Conservation (phyloP, 139 green algal species). For the Chlamydomonas sphaeroides region DNA sequence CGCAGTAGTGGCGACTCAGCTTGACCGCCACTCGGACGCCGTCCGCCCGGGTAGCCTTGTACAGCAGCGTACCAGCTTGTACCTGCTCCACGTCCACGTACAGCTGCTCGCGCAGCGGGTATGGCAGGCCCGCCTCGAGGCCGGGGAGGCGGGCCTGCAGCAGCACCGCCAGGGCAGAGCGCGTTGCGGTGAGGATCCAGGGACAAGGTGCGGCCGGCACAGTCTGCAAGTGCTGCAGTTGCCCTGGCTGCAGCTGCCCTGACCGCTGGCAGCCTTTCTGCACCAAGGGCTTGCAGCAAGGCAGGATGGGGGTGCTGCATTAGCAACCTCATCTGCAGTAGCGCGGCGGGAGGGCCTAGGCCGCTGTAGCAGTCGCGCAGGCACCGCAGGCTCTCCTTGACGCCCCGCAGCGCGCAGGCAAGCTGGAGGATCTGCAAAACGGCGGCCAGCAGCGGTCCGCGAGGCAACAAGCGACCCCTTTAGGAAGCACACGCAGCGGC, state of each 20-base stretch:
- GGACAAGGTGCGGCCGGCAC: neutral
- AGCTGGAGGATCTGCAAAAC: neutral
- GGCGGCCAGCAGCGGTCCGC: neutral
- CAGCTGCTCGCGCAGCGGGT: constrained; percentile 4
- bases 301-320: too few species aligned
- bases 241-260: too few species aligned
- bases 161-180: neutral
- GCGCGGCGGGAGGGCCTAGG: neutral
- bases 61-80: neutral
- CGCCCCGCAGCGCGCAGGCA: neutral
- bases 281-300: too few species aligned
- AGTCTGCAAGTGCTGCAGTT: neutral
- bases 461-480: neutral
- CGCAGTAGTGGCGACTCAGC: neutral
- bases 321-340: neutral
- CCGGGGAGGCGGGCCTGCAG: neutral
- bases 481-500: neutral
- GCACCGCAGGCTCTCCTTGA: neutral
- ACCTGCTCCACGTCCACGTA: neutral
- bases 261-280: too few species aligned
- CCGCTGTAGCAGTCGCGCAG: neutral
- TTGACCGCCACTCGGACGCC: neutral
- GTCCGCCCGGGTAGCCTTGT: neutral
- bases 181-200: neutral
- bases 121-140: neutral